Evolutionary conservation across 176 grass and related monocot species (phyloP).

Genomic region (Calamus simplicifolius): DNA sequence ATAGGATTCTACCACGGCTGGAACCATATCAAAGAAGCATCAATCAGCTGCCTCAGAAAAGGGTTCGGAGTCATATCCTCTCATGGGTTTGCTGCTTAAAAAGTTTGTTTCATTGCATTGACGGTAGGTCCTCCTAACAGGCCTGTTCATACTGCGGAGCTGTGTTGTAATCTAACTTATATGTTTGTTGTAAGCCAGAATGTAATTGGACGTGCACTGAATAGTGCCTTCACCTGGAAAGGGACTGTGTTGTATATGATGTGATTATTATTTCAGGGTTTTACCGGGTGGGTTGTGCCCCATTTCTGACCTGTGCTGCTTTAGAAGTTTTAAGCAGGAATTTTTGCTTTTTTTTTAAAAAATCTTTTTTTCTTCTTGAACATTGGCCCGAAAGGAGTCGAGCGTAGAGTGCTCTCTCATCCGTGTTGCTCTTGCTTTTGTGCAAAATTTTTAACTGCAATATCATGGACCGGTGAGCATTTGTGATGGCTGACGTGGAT

Average conservation of each 20-base stretch:
- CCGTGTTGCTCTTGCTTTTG: no score
- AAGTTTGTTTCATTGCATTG: slow-evolving; percentile 1
- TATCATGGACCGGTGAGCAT: no score
- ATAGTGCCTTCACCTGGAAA: not conserved
- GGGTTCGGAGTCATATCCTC: no score
- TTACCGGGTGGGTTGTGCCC: not conserved
- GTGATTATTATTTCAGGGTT: slow-evolving; percentile 14
- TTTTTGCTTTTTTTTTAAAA: not conserved
- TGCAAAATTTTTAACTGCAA: no score
- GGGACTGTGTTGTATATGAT: slow-evolving; percentile 22
- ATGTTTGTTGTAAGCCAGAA: slow-evolving; percentile 6
- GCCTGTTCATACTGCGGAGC: not conserved
- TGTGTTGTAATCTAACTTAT: not conserved
- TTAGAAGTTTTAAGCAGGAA: not conserved
- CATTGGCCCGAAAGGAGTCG: no score
- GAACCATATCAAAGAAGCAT: no score
- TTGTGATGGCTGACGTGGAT: no score
- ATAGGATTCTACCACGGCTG: not conserved
- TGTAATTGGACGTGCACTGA: not conserved
- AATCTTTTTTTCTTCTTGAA: not conserved
- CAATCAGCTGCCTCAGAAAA: no score
- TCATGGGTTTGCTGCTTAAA: not conserved
- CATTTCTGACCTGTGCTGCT: not conserved
- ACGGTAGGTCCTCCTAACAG: not conserved
- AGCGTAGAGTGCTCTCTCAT: no score